Evolutionary conservation across 2,329 filamentous ascomycete genomes (phyloP).

Genomic region (Ceratocystis papillata): DNA sequence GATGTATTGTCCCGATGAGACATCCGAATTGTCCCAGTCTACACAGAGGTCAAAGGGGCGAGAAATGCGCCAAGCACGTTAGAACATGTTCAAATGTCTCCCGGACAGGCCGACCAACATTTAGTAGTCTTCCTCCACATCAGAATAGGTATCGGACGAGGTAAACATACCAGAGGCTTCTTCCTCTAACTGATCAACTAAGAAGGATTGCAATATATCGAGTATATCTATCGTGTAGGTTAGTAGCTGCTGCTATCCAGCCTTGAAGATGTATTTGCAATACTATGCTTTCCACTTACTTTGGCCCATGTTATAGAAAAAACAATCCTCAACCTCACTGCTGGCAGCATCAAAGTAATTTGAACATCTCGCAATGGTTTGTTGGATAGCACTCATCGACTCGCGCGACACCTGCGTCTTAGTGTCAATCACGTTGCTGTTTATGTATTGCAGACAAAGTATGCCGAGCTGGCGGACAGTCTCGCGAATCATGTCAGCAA

Average conservation of each 20-base stretch:
- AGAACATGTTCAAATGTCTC: conserved; percentile 19
- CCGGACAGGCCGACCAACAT: neutral
- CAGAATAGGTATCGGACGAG: conserved; percentile 13
- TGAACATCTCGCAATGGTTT: conserved; percentile 36
- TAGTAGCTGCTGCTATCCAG: neutral
- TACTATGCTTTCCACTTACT: conserved; percentile 31
- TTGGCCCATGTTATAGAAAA: conserved; percentile 32
- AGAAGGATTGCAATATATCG: conserved; percentile 42
- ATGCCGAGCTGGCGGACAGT: conserved; percentile 36
- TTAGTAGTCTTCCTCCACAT: conserved; percentile 10
- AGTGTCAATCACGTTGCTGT: conserved; percentile 38
- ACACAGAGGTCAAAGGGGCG: neutral
- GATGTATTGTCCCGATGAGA: conserved; percentile 17
- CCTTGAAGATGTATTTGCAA: no score
- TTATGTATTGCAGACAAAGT: conserved; percentile 38
- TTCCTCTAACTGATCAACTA: conserved; percentile 48
- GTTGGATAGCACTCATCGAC: conserved; percentile 36
- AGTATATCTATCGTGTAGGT: conserved; percentile 32
- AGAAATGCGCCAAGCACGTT: conserved; percentile 3
- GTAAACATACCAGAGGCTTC: conserved; percentile 47
- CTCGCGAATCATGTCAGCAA: conserved; percentile 30
- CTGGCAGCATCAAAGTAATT: conserved; percentile 33
- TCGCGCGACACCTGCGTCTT: conserved; percentile 36
- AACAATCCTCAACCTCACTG: conserved; percentile 29
- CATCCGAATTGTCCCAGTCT: conserved; percentile 19